Conservation (phyloP, 345 rosid species). For the Punica granatum region DNA sequence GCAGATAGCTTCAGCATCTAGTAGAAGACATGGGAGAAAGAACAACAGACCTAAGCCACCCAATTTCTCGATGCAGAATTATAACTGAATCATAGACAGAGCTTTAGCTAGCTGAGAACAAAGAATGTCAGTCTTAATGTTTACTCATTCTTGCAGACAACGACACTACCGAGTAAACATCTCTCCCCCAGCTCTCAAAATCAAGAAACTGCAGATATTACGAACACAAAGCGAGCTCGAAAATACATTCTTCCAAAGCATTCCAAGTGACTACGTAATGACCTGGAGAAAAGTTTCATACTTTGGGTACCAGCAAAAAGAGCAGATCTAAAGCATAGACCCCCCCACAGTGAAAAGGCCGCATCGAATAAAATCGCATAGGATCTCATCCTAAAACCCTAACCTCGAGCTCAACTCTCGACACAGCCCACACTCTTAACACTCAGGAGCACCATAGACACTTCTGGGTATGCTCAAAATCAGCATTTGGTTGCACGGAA, state of each 20-base stretch:
- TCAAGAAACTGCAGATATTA: background rate
- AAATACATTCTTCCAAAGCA: background rate
- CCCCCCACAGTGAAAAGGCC: background rate
- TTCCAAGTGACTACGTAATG: background rate
- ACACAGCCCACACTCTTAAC: background rate
- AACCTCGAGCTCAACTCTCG: background rate
- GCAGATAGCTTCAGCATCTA: background rate
- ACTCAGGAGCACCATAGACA: background rate
- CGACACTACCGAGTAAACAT: background rate
- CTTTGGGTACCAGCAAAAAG: background rate
- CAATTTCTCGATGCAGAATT: too few relatives aligned
- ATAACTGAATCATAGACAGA: background rate
- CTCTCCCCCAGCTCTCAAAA: background rate
- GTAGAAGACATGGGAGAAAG: background rate
- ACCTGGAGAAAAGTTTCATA: background rate
- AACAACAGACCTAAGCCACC: background rate
- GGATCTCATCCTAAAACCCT: background rate
- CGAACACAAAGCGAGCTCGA: background rate
- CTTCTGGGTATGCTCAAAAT: background rate
- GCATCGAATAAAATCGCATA: background rate
- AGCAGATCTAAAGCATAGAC: background rate
- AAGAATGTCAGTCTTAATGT: background rate
- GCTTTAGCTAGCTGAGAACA: background rate
- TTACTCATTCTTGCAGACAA: background rate
- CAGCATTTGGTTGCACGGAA: background rate